Conservation (phyloP, 768 basidiomycete genomes). For the Serendipita indica region DNA sequence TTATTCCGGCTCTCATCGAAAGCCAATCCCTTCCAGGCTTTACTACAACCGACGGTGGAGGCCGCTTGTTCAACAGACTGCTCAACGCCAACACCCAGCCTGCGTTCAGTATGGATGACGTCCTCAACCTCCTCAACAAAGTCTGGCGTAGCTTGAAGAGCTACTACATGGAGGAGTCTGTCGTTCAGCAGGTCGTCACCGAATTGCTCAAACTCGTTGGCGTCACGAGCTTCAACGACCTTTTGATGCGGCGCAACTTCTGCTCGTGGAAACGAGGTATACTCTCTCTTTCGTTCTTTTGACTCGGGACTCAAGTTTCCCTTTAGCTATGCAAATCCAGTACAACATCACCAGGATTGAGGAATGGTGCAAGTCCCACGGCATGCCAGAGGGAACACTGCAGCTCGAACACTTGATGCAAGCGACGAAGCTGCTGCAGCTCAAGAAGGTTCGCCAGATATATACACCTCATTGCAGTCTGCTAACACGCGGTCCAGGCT, state of each 20-base stretch:
- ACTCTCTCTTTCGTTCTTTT: not conserved
- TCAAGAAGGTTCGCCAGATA: constrained; percentile 66
- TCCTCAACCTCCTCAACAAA: constrained; percentile 90
- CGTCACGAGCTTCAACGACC: constrained; percentile 93
- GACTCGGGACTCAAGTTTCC: not conserved
- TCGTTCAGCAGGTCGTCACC: constrained; percentile 87
- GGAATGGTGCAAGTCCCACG: constrained; percentile 99
- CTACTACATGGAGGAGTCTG: constrained; percentile 95
- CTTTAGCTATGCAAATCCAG: constrained; percentile 96
- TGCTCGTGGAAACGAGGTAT: constrained; percentile 98
- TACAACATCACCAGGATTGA: constrained; percentile 97
- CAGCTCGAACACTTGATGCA: constrained; percentile 99
- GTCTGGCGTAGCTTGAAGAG: constrained; percentile 97
- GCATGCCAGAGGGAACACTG: constrained; percentile 96
- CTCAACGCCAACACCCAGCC: constrained; percentile 74
- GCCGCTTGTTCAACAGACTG: constrained; percentile 84
- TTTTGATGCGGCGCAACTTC: constrained; percentile 97
- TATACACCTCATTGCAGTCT: not conserved
- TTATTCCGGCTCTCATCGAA: constrained; percentile 96
- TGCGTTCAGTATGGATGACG: constrained; percentile 97
- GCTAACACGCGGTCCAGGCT: constrained; percentile 35
- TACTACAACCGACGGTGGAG: constrained; percentile 86
- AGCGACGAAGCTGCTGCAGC: constrained; percentile 91
- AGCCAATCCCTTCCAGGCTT: constrained; percentile 96
- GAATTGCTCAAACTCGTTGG: constrained; percentile 93